Conservation (phyloP, 768 basidiomycete species). For the Suillus placidus region DNA sequence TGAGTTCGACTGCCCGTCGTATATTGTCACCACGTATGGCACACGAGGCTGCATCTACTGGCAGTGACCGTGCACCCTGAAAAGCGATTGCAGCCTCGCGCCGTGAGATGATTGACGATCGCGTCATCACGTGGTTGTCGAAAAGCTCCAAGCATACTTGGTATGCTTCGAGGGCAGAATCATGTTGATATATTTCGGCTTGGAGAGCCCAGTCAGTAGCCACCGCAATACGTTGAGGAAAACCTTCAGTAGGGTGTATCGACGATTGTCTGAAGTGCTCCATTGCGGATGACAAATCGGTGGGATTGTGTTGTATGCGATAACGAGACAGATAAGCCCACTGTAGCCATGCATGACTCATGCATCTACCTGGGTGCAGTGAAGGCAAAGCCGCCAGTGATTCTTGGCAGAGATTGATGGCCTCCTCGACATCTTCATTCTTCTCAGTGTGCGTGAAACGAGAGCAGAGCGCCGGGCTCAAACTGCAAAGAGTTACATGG, state of each 20-base stretch:
- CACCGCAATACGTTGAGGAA: no score
- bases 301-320: not conserved
- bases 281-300: not conserved
- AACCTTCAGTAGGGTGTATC: not conserved
- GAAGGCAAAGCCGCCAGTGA: not conserved
- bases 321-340: not conserved
- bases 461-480: not conserved
- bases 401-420: not conserved
- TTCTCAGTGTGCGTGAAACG: not conserved
- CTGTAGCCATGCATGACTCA: not conserved
- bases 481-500: not conserved
- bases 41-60: conserved; percentile 12
- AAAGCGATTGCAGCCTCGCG: not conserved
- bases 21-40: conserved; percentile 16
- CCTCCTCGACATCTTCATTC: not conserved
- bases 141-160: no score
- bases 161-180: no score
- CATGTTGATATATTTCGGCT: no score
- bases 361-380: not conserved
- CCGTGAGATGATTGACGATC: not conserved
- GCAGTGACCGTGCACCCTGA: fast-evolving
- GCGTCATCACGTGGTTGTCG: no score
- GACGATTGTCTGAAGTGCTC: not conserved
- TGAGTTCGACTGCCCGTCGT: conserved; percentile 25
- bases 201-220: no score